Percentiles rank a stretch among this genome's conserved stretches.
phyloP scores from a whole-genome alignment of 176 grass and related monocot genomes.

The Urochloa ruziziensis region DNA sequence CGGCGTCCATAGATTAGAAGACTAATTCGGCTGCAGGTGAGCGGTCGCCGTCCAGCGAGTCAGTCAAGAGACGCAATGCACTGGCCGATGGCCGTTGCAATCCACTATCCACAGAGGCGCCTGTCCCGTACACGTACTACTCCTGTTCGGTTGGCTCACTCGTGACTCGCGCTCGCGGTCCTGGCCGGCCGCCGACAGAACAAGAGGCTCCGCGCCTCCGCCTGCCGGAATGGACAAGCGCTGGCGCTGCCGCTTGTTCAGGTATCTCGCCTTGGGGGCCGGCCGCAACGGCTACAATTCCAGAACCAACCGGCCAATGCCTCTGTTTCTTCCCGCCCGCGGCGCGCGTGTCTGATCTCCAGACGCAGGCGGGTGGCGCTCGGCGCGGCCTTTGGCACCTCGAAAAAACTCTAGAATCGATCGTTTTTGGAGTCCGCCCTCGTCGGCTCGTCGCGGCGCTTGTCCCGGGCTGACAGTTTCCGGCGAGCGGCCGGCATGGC shows the following conservation, averaged over 20 bases:
- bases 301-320: neutral
- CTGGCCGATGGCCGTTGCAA: neutral
- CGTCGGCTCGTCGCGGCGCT: neutral
- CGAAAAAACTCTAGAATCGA: neutral
- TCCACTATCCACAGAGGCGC: neutral
- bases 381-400: neutral
- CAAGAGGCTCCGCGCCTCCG: neutral
- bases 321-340: neutral
- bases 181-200: neutral
- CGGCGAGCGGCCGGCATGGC: neutral
- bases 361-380: neutral
- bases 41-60: neutral
- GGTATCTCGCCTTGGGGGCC: neutral
- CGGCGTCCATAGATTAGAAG: neutral
- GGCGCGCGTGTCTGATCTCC: neutral
- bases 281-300: neutral
- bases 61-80: neutral
- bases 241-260: too few relatives aligned
- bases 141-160: neutral
- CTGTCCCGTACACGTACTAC: too few relatives aligned
- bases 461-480: neutral
- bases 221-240: neutral
- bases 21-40: neutral
- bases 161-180: neutral
- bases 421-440: neutral